These are phyloP conservation scores for Candida andamanensis DNA, from an alignment of 805 yeast genomes.

Conservation along the genomic window DNA sequence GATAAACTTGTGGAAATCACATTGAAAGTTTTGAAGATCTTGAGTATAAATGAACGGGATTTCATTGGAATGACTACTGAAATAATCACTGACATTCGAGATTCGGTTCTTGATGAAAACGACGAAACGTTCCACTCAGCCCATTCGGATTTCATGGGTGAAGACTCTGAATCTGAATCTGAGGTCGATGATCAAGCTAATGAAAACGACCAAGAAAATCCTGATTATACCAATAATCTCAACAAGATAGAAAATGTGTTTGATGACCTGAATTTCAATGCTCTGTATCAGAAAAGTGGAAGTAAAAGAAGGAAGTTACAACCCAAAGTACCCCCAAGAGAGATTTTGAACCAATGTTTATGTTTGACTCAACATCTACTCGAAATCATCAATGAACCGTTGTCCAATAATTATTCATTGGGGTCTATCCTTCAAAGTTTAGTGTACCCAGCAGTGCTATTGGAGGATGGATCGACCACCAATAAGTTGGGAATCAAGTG, in stretches of 20 bases:
- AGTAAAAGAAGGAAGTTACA: constrained; percentile 29
- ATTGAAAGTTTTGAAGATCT: constrained; percentile 59
- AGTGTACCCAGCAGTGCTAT: constrained; percentile 65
- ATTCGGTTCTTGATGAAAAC: constrained; percentile 46
- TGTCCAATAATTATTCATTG: constrained; percentile 60
- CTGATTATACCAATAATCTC: constrained; percentile 12
- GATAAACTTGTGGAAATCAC: constrained; percentile 52
- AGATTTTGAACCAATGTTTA: constrained; percentile 57
- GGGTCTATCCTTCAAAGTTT: constrained; percentile 70
- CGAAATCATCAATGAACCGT: constrained; percentile 59
- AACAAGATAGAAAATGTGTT: constrained; percentile 13
- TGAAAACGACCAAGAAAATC: constrained; percentile 15
- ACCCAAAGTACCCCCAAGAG: constrained; percentile 39
- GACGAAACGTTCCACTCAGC: constrained; percentile 49
- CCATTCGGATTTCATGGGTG: constrained; percentile 27
- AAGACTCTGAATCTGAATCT: constrained; percentile 16
- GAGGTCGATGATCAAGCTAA: constrained; percentile 14
- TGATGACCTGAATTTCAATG: constrained; percentile 11
- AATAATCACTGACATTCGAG: constrained; percentile 78
- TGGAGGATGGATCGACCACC: constrained; percentile 45
- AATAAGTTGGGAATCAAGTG: constrained; percentile 67
- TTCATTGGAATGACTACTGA: constrained; percentile 83
- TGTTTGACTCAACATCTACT: constrained; percentile 64
- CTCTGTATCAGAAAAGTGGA: constrained; percentile 2
- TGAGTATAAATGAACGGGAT: constrained; percentile 77